Evolutionary conservation across 2,329 filamentous ascomycete genomes (phyloP).

Genomic region (Colletotrichum sp.): DNA sequence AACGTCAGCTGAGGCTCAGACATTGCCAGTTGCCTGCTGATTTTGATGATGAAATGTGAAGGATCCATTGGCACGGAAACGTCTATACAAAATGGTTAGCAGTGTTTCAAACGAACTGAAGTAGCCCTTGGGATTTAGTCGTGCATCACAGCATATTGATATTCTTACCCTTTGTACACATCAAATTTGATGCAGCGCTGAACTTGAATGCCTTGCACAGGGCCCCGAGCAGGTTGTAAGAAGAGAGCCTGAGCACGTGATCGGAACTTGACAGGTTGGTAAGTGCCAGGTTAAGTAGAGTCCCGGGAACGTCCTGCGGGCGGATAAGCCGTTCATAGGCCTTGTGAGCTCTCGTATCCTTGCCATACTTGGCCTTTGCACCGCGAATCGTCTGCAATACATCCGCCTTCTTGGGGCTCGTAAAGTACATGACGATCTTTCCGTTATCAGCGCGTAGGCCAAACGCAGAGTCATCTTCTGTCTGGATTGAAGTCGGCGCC

Average conservation of each 20-base stretch:
- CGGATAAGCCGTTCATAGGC: slow-evolving; percentile 69
- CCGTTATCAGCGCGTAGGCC: slow-evolving; percentile 72
- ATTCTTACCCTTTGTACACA: slow-evolving; percentile 63
- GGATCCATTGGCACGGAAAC: slow-evolving; percentile 68
- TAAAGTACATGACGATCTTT: slow-evolving; percentile 76
- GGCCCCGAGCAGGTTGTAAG: slow-evolving; percentile 72
- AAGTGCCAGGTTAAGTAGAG: slow-evolving; percentile 69
- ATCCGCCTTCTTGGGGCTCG: slow-evolving; percentile 67
- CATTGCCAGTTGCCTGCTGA: slow-evolving; percentile 67
- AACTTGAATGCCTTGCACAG: slow-evolving; percentile 74
- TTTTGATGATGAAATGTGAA: slow-evolving; percentile 67
- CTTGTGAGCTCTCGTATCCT: slow-evolving; percentile 65
- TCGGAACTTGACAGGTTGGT: slow-evolving; percentile 71
- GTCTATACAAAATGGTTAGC: slow-evolving; percentile 44
- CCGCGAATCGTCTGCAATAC: slow-evolving; percentile 67
- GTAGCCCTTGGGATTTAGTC: neutral
- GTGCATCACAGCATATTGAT: neutral
- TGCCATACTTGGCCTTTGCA: slow-evolving; percentile 69
- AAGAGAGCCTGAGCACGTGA: slow-evolving; percentile 63
- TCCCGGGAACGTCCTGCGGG: slow-evolving; percentile 74
- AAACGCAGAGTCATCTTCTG: slow-evolving; percentile 71
- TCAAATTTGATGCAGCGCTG: slow-evolving; percentile 62
- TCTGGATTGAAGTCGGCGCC: slow-evolving; percentile 66
- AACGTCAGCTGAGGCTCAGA: slow-evolving; percentile 71
- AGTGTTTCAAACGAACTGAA: neutral